Evolutionary conservation across 331 rosid genomes (phyloP).

Genomic region (Stylosanthes scabra): DNA sequence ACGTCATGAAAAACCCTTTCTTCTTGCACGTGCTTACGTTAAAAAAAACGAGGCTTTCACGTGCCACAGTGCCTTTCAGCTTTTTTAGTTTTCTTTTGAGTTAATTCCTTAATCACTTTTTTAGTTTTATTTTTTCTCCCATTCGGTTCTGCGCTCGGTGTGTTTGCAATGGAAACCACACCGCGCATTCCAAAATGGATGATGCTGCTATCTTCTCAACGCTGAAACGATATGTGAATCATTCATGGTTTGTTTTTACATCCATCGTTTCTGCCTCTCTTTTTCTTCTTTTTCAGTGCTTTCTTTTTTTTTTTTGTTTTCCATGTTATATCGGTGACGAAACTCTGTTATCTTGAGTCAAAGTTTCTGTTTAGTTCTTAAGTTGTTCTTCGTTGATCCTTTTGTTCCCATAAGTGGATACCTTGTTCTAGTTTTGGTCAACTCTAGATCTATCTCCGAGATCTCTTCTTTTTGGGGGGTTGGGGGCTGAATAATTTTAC

Average conservation of each 20-base stretch:
- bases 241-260: constrained; percentile 53
- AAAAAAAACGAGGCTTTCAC: too few species aligned
- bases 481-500: not conserved
- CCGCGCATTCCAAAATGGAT: constrained; percentile 18
- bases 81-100: not conserved
- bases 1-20: not conserved
- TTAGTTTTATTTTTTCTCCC: not conserved
- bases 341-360: too few species aligned
- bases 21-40: not conserved
- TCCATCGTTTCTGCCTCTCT: not conserved
- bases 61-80: not conserved
- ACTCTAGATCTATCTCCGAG: constrained; percentile 21
- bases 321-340: not conserved
- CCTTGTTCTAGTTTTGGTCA: not conserved
- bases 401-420: not conserved
- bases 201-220: constrained; percentile 7
- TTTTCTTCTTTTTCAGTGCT: not conserved
- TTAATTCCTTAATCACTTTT: too few species aligned
- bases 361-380: not conserved
- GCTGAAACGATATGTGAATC: constrained; percentile 18
- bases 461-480: constrained; percentile 5
- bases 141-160: not conserved
- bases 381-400: not conserved
- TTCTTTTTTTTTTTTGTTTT: not conserved
- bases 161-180: not conserved